phyloP scores from a whole-genome alignment of 805 yeast species.

The Kodamaea neixiangensis region DNA sequence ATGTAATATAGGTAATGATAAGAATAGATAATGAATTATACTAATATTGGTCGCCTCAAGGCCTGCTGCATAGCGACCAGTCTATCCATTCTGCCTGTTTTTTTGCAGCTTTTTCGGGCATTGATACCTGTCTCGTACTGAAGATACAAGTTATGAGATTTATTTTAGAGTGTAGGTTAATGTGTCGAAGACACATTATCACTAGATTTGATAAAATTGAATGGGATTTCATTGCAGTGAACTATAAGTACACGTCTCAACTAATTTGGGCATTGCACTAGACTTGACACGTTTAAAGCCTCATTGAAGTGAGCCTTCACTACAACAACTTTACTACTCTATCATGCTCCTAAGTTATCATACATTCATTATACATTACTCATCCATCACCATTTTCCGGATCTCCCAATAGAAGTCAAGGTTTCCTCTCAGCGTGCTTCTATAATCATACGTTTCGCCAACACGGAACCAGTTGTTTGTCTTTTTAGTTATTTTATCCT shows the following conservation, averaged over 20 bases:
- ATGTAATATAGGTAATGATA: constrained; percentile 12
- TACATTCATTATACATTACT: constrained; percentile 1
- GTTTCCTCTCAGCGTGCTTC: background rate
- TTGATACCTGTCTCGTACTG: background rate
- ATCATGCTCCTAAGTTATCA: constrained; percentile 1
- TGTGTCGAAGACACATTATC: no score
- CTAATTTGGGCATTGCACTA: no score
- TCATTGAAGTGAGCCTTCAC: no score
- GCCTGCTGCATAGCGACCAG: background rate
- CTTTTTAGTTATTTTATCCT: constrained; percentile 34
- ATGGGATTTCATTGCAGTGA: no score
- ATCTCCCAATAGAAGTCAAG: constrained; percentile 45
- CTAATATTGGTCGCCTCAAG: background rate
- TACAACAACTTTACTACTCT: no score
- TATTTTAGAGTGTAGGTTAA: no score
- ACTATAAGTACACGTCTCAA: no score
- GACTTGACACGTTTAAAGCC: no score
- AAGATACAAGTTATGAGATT: background rate
- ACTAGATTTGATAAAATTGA: no score
- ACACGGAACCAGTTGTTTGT: constrained; percentile 41
- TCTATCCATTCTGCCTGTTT: background rate
- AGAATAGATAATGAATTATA: constrained; percentile 1
- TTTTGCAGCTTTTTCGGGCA: background rate
- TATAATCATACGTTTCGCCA: constrained; percentile 26
- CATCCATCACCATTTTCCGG: constrained; percentile 44